Evolutionary conservation across 306 rosid genomes (phyloP).

Genomic region (Geum urbanum): DNA sequence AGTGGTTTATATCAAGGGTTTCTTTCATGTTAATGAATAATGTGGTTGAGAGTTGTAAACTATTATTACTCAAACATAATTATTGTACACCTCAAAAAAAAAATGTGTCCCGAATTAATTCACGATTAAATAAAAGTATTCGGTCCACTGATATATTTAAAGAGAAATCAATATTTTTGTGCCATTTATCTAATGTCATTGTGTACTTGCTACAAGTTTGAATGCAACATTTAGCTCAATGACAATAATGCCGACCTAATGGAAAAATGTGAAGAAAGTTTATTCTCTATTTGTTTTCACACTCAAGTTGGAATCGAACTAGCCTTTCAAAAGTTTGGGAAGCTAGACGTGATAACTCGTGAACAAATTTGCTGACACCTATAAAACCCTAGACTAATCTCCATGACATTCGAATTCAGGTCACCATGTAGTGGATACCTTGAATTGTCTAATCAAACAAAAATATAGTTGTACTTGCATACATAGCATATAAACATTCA

Average conservation of each 20-base stretch:
- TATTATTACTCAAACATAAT: too few relatives aligned
- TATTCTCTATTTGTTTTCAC: constrained; percentile 16
- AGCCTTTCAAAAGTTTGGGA: background rate
- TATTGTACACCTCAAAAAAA: too few relatives aligned
- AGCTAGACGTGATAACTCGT: constrained; percentile 19
- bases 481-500: background rate
- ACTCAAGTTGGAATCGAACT: constrained; percentile 1
- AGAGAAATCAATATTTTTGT: too few relatives aligned
- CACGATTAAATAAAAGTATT: too few relatives aligned
- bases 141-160: background rate
- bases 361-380: constrained; percentile 8
- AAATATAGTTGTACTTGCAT: background rate
- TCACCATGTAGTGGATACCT: too few relatives aligned
- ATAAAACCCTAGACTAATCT: too few relatives aligned
- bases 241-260: constrained; percentile 18
- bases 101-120: too few relatives aligned
- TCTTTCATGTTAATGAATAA: too few relatives aligned
- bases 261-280: constrained; percentile 9
- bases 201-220: constrained; percentile 6
- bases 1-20: too few relatives aligned
- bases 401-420: too few relatives aligned
- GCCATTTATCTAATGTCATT: too few relatives aligned
- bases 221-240: constrained; percentile 7
- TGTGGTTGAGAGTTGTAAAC: too few relatives aligned
- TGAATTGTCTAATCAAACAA: background rate